These are phyloP conservation scores for Stromatinia cepivora DNA, from an alignment of 2,329 filamentous ascomycete genomes.

Conservation along the genomic window DNA sequence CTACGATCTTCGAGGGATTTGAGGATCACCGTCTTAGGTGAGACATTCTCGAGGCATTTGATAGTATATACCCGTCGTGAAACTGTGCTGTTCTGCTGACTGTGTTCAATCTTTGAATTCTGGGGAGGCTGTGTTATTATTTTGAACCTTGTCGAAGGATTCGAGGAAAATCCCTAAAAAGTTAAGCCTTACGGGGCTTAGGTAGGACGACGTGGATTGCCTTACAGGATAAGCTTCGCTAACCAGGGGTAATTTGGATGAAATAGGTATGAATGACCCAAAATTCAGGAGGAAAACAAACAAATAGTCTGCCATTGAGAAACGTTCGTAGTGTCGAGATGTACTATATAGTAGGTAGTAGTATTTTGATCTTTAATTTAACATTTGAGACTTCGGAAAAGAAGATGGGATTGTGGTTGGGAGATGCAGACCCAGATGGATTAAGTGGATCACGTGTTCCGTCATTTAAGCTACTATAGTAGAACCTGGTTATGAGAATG, in stretches of 20 bases:
- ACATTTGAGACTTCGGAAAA: too few relatives aligned
- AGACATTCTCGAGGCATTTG: neutral
- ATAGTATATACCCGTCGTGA: neutral
- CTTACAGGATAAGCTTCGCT: neutral
- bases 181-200: neutral
- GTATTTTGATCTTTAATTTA: neutral
- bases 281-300: neutral
- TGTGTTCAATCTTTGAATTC: neutral
- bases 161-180: conserved; percentile 8
- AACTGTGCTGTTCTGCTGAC: neutral
- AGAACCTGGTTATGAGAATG: neutral
- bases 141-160: neutral
- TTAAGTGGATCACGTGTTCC: neutral
- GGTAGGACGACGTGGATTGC: conserved; percentile 5
- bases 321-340: neutral
- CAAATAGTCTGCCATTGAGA: too few relatives aligned
- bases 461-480: neutral
- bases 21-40: neutral
- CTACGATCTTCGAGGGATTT: neutral
- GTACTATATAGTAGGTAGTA: neutral
- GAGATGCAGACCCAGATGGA: neutral
- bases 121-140: conserved; percentile 10
- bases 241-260: neutral
- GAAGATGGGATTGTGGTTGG: neutral
- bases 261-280: neutral